phyloP scores from a whole-genome alignment of 345 rosid species.

The Salix purpurea region DNA sequence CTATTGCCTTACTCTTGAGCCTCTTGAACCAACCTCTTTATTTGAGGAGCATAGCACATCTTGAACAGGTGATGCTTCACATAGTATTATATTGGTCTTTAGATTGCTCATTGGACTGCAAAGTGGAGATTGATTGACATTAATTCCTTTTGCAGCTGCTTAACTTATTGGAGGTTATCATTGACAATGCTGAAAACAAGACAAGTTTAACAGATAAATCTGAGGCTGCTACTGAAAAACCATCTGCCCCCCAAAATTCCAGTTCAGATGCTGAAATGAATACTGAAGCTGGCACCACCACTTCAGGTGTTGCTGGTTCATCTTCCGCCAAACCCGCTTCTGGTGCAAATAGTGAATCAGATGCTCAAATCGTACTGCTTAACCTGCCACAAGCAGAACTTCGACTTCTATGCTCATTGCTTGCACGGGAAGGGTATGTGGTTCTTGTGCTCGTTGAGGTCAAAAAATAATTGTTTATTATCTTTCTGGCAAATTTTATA shows the following conservation, averaged over 20 bases:
- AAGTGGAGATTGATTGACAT: not conserved
- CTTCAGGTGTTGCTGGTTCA: conserved; percentile 32
- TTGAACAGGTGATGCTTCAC: conserved; percentile 70
- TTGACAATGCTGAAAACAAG: conserved; percentile 68
- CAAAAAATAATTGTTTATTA: no score
- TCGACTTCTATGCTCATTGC: conserved; percentile 81
- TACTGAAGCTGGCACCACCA: conserved; percentile 35
- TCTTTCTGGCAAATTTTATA: no score
- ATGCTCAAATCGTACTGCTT: conserved; percentile 51
- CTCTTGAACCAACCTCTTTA: conserved; percentile 91
- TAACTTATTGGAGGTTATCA: conserved; percentile 78
- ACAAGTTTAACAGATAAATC: conserved; percentile 44
- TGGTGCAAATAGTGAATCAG: conserved; percentile 46
- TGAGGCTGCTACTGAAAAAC: conserved; percentile 42
- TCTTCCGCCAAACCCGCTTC: conserved; percentile 38
- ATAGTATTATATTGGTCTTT: not conserved
- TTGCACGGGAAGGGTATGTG: conserved; percentile 86
- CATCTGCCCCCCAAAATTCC: conserved; percentile 34
- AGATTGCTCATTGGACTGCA: not conserved
- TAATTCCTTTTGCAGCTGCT: conserved; percentile 55
- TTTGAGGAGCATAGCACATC: conserved; percentile 89
- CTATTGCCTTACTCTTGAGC: conserved; percentile 73
- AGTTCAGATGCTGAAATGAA: conserved; percentile 36
- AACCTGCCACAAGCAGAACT: conserved; percentile 82
- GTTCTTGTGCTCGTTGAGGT: no score